A percentile compares a stretch with the other conserved stretches of the same genome.
These are phyloP conservation scores for Monosporozyma aerobia DNA, from an alignment of 805 yeast genomes.

Conservation along the genomic window DNA sequence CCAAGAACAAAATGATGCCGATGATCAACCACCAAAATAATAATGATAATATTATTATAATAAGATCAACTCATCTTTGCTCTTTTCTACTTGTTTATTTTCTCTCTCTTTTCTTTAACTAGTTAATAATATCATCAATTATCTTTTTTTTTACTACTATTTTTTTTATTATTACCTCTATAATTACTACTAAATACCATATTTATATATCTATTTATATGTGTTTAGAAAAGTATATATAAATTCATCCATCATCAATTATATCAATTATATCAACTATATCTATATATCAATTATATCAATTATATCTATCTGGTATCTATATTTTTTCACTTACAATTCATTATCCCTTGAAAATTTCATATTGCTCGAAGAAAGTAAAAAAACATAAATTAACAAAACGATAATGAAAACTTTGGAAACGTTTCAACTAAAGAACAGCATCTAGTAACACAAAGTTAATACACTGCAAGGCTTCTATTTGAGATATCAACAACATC, in stretches of 20 bases:
- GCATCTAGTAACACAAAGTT: too few species aligned
- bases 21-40: conserved; percentile 7
- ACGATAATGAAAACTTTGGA: too few species aligned
- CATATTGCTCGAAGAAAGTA: too few species aligned
- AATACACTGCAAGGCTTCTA: background rate
- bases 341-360: too few species aligned
- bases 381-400: too few species aligned
- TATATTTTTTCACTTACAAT: too few species aligned
- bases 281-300: background rate
- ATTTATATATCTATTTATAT: too few species aligned
- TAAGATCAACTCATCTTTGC: background rate
- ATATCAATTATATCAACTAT: background rate
- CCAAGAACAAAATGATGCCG: background rate
- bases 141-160: background rate
- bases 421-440: too few species aligned
- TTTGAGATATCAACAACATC: background rate
- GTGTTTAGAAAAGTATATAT: too few species aligned
- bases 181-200: background rate
- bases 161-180: background rate
- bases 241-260: background rate
- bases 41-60: background rate
- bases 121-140: too few species aligned
- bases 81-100: background rate
- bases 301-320: too few species aligned
- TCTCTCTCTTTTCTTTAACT: too few species aligned